Evolutionary conservation across 139 green algal genomes (phyloP), one percentile per base, ranked within the genome.

Genomic region (Mesotaenium endlicherianum): DNA sequence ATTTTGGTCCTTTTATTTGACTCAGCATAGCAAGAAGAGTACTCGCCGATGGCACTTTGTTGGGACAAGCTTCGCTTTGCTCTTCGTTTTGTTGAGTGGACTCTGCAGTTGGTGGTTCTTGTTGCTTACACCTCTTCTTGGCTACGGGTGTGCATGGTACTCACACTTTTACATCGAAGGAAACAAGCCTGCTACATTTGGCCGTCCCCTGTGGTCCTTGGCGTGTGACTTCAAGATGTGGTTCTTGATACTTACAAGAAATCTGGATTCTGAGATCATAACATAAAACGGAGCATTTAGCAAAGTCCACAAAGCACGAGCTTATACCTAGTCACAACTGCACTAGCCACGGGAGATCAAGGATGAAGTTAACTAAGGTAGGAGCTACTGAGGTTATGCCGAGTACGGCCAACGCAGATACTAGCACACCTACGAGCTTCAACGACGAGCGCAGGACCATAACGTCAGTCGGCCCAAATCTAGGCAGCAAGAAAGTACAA

Each of bases 1-100:
- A 30, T 68, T 68, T 30, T 68, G 57, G 57, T 30, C 57, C n/a
- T 68, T 68, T 68, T 68, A 68, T 6, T 30, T 68, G n/a, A 68
- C 34, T 39, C n/a, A 68, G 57, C 57, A 68, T 30, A 68, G n/a
- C 57, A 68, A 68, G 57, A n/a, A n/a, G 36, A 30, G n/a, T 4
- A 68, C 57, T 40, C 57, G 57, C 36, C 36, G 34, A 30, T 68
- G 26, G 26, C 57, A 68, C 57, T 39, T 30, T 30, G 57, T 30
- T 3, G 57, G 57, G 20, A 68, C 57, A 0, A 4, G 34, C 1
- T n/a, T 30, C 57, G 57, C 57, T 6, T 6, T 68, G n/a, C 3
- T 30, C 36, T 68, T n/a, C 57, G n/a, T 68, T 30, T 39, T 30
- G 16, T 31, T 30, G 36, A 39, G n/a, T 68, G 57, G n/a, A 68